Base-by-base conservation (phyloP, 306 rosid species). In the Vigna nakashimae region DNA sequence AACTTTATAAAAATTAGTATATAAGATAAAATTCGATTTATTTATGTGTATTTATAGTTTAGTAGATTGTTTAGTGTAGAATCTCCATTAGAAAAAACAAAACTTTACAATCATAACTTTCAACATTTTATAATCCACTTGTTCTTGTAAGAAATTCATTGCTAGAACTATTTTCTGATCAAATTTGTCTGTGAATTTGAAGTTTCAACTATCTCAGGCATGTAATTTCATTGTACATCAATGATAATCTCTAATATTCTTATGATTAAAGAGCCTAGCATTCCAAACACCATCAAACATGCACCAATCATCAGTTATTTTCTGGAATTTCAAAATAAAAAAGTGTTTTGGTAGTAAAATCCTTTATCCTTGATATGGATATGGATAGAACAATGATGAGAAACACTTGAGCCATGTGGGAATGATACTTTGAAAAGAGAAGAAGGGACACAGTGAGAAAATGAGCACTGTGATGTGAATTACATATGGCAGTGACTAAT, bases 311-410 rank as follows among this genome's bases (percentile, higher is more conserved):
- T 59, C 70, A 57, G 11, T 34, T 36, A 48, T 60, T 79, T 8
- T 16, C 17, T 58, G 20, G 46, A 50, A 16, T 5, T 36, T 18
- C 24, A 34, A 76, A 32, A 13, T 14, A 24, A 49, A 36, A 32
- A 56, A 34, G 17, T 32, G 66, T 34, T 7, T 40, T 17, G 40
- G 14, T 17, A 59, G 51, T 34, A 48, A 43, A 74, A 74, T 55
- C 53, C 64, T 45, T 55, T 46, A 74, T 51, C 84, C 38, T 75
- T 75, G 42, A n/a, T 42, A 9, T 50, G 78, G 26, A 74, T 51
- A 57, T 50, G 78, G 26, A 74, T 51, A 50, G 45, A 70, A 52
- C 68, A 71, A 69, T 46, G 15, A 69, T 52, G 53, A 70, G 43
- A 42, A 49, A 36, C 30, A 67, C 18, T 69, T 43, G 59, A 83